Conservation (phyloP, 2,329 filamentous ascomycete species). For the Neurospora crassa region DNA sequence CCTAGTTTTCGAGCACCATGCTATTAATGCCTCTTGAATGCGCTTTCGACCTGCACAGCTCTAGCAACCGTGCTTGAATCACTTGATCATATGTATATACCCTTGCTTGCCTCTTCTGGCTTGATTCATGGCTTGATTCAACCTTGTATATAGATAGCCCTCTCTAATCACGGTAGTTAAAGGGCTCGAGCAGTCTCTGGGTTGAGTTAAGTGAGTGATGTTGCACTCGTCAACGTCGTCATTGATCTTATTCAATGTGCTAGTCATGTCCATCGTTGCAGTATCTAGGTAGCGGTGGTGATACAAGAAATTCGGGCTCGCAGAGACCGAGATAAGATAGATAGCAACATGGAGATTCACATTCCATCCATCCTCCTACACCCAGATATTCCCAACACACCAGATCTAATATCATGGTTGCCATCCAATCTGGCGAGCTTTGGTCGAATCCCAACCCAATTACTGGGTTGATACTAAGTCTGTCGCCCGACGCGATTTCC, state of each 20-base stretch:
- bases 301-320: neutral
- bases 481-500: too few species aligned
- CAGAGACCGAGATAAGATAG: too few species aligned
- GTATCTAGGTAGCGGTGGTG: neutral
- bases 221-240: neutral
- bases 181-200: neutral
- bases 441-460: neutral
- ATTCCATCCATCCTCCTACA: neutral
- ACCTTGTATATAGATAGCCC: neutral
- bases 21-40: neutral
- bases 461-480: neutral
- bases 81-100: neutral
- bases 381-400: neutral
- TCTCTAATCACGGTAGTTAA: neutral
- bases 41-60: neutral
- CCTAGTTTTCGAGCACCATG: neutral
- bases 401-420: neutral
- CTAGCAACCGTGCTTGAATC: neutral
- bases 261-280: neutral
- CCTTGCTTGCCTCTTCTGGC: neutral
- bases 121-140: neutral
- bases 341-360: too few species aligned
- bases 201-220: neutral
- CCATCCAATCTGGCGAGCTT: neutral
- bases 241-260: neutral